Conservation (phyloP, 441 rosid species). For the Iberis amara region DNA sequence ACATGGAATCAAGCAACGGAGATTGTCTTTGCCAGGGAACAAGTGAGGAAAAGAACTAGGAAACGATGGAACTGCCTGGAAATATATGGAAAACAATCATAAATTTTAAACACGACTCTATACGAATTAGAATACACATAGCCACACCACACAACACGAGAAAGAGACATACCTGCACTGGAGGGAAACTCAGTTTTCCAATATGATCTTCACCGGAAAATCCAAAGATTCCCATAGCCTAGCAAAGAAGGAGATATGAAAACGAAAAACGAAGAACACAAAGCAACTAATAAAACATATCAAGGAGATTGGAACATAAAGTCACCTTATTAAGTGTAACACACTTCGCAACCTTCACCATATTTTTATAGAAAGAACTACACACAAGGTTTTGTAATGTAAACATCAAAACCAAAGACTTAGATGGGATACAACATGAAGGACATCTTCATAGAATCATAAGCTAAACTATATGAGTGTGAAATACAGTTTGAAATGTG, state of each 20-base stretch:
- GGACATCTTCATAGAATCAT: not conserved
- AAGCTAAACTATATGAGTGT: not conserved
- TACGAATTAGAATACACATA: not conserved
- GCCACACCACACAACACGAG: constrained; percentile 1
- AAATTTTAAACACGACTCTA: constrained; percentile 4
- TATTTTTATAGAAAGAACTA: constrained; percentile 80
- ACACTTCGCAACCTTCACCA: constrained; percentile 78
- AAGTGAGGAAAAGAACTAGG: constrained; percentile 85
- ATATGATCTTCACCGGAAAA: constrained; percentile 90
- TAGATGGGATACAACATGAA: not conserved
- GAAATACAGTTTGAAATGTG: not conserved
- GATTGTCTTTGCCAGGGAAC: constrained; percentile 59
- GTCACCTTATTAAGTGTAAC: constrained; percentile 79
- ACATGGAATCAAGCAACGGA: constrained; percentile 89
- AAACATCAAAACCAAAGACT: constrained; percentile 1
- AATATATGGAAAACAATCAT: constrained; percentile 1
- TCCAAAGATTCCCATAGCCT: constrained; percentile 89
- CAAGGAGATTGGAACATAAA: constrained; percentile 1
- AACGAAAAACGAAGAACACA: constrained; percentile 3
- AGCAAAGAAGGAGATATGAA: constrained; percentile 18
- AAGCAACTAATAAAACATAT: not conserved
- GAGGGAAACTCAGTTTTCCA: constrained; percentile 87
- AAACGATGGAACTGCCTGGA: constrained; percentile 91
- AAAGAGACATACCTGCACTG: constrained; percentile 59
- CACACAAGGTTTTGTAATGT: constrained; percentile 17